Conservation (phyloP, 768 basidiomycete species). For the Lactarius quietus region DNA sequence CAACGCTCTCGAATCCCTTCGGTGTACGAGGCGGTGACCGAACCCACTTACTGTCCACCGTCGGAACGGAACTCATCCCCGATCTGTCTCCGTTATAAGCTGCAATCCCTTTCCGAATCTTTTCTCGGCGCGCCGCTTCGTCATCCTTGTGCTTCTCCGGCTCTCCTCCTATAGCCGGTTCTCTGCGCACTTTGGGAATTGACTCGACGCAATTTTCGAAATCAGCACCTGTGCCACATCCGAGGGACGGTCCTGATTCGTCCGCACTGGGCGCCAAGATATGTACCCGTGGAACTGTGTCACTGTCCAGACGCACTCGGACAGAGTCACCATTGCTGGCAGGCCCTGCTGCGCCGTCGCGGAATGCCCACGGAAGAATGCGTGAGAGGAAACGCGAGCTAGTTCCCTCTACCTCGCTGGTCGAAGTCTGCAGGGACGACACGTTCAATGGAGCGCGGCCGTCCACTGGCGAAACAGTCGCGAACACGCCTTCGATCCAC, state of each 20-base stretch:
- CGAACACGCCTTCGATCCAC: constrained; percentile 86
- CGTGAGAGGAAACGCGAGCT: constrained; percentile 16
- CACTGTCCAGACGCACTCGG: not conserved
- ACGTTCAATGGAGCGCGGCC: constrained; percentile 1
- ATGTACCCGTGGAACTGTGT: constrained; percentile 12
- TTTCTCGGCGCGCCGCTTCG: constrained; percentile 25
- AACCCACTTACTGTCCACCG: too few species aligned
- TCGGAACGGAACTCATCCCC: too few species aligned
- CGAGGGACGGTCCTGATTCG: constrained; percentile 33
- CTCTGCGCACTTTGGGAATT: constrained; percentile 50
- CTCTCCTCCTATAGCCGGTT: constrained; percentile 26
- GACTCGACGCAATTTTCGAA: constrained; percentile 73
- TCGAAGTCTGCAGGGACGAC: constrained; percentile 11
- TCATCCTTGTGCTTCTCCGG: constrained; percentile 26
- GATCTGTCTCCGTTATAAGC: not conserved
- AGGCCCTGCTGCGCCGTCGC: not conserved
- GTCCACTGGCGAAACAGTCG: constrained; percentile 15
- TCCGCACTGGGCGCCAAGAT: constrained; percentile 15
- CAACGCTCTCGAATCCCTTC: constrained; percentile 31
- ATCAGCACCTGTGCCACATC: constrained; percentile 53
- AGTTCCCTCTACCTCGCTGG: constrained; percentile 6
- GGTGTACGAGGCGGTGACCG: constrained; percentile 19
- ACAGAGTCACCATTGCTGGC: not conserved
- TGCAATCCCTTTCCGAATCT: constrained; percentile 16
- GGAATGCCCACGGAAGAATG: constrained; percentile 22